Evolutionary conservation across 257 asterid genomes (phyloP).

Genomic region (Plantago elongata): DNA sequence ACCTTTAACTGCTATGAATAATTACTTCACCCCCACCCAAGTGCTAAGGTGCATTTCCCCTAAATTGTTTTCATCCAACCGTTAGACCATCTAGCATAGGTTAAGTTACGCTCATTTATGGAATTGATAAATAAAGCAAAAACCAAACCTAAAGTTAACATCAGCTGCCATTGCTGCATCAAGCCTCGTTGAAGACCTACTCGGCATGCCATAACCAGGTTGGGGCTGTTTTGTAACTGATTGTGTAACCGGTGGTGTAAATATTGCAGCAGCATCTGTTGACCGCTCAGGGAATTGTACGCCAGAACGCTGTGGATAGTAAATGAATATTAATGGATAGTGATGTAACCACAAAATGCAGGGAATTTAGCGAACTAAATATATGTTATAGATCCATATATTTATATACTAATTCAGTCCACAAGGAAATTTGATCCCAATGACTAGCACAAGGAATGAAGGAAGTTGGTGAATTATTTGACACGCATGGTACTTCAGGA

Average conservation of each 20-base stretch:
- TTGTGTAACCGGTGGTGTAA: conserved; percentile 72
- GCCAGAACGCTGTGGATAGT: conserved; percentile 58
- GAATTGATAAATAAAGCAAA: neutral
- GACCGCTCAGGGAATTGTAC: conserved; percentile 65
- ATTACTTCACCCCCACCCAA: too few relatives aligned
- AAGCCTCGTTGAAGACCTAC: conserved; percentile 77
- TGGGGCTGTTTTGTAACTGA: conserved; percentile 51
- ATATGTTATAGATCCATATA: too few relatives aligned
- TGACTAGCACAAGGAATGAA: neutral
- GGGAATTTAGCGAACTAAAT: too few relatives aligned
- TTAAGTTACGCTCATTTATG: too few relatives aligned
- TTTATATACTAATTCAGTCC: too few relatives aligned
- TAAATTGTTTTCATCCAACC: too few relatives aligned
- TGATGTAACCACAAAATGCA: too few relatives aligned
- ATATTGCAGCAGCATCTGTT: conserved; percentile 58
- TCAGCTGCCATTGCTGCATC: conserved; percentile 89
- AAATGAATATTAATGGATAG: too few relatives aligned
- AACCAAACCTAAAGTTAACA: conserved; percentile 56
- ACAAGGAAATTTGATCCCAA: too few relatives aligned
- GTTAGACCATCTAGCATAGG: too few relatives aligned
- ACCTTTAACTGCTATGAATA: too few relatives aligned
- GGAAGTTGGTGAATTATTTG: neutral
- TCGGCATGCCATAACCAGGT: conserved; percentile 93
- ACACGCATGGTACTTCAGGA: neutral
- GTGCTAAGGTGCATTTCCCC: too few relatives aligned